Evolutionary conservation across 768 basidiomycete genomes (phyloP), one percentile per base, ranked within the genome.

Genomic region (Boletus reticulatus): DNA sequence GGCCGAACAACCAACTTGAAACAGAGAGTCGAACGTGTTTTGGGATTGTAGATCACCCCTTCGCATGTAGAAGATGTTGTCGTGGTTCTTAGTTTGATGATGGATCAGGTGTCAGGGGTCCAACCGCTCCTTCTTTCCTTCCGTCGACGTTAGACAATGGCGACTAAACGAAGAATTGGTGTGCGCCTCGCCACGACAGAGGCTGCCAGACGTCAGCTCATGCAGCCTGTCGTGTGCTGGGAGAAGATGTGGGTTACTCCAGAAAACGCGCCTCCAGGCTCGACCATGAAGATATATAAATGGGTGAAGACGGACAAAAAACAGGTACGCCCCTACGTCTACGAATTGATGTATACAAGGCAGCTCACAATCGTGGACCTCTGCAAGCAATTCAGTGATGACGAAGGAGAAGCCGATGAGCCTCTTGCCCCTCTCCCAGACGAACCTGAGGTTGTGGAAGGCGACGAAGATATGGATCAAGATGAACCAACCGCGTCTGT

Each of bases 201-300:
- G 69, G 88, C 88, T 45, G 89, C 89, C 34, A 80, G 89, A 38
- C 81, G 89, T 56, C 87, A 90, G 70, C 77, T 92, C n/a, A 91
- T 92, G 87, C 88, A 89, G 65, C 91, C 91, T 8, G 91, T 92
- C n/a, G 82, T 79, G 27, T 89, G 85, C 60, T 94, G 90, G 91
- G 89, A 92, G 72, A 89, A 87, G 72, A 75, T 78, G 36, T 89
- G 88, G 88, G 76, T 81, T 12, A 69, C 77, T 13, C 81, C 86
- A 36, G 85, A 85, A 54, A 76, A 75, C 51, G 74, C 81, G 22
- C 63, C 81, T 17, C 69, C 82, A 24, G 80, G 80, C 27, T 80
- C 89, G 20, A 79, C 75, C 20, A 72, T 92, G 46, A 87, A 84
- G 64, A 77, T 91, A 22, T 82, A 79, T 64, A 87, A 85, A 67